Percentiles rank a stretch among this genome's conserved stretches.
Conservation (phyloP, 306 rosid species). For the Glycine tomentella region DNA sequence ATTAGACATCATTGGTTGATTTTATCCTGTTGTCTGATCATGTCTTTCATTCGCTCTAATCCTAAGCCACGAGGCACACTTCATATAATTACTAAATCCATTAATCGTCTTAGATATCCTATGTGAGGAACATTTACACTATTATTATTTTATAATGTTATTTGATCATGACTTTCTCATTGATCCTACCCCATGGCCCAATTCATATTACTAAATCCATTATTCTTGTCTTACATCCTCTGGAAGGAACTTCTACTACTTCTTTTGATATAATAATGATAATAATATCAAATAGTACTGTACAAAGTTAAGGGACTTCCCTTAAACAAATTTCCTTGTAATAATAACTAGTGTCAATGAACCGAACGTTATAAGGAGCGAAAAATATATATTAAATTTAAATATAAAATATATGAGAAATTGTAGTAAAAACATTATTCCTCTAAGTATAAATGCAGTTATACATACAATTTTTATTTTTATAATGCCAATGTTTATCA, state of each 20-base stretch:
- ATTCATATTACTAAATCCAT: neutral
- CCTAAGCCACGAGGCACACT: neutral
- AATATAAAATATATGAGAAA: neutral
- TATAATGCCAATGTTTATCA: neutral
- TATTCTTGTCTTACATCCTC: neutral
- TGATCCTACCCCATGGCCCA: too few relatives aligned
- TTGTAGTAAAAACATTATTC: neutral
- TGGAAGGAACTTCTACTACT: neutral
- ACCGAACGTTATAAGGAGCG: neutral
- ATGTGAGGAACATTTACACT: neutral
- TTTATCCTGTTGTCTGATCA: too few relatives aligned
- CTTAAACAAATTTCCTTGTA: neutral
- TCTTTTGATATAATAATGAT: neutral
- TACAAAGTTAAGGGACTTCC: too few relatives aligned
- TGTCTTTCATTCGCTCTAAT: too few relatives aligned
- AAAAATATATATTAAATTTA: neutral
- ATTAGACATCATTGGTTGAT: too few relatives aligned
- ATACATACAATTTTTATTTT: neutral
- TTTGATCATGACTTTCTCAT: neutral
- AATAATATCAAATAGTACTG: too few relatives aligned
- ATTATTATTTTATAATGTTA: too few relatives aligned
- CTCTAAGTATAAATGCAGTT: neutral
- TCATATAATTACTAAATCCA: neutral
- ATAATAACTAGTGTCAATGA: neutral
- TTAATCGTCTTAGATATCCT: neutral